Conservation (phyloP, 371 early-diverging fungal species). For the Chytridium lagenaria region DNA sequence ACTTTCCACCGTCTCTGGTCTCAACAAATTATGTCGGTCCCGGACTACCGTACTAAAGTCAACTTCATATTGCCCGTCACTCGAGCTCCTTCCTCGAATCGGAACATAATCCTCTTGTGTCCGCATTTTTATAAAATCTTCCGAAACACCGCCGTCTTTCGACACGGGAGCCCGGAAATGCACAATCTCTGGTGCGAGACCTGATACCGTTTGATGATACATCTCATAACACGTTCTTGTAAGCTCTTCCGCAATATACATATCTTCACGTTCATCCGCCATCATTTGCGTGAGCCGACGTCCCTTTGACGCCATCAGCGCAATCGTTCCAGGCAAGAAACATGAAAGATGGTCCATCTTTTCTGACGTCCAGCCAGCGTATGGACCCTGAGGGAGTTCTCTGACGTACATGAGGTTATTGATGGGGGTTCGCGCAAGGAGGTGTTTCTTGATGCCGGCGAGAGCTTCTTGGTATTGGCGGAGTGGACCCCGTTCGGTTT, state of each 20-base stretch:
- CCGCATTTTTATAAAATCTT: neutral
- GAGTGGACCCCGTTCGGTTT: constrained; percentile 65
- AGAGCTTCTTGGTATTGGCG: constrained; percentile 75
- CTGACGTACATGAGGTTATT: constrained; percentile 72
- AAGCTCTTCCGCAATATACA: constrained; percentile 77
- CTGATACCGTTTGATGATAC: constrained; percentile 79
- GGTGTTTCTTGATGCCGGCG: constrained; percentile 70
- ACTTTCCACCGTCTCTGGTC: constrained; percentile 90
- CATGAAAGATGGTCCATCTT: constrained; percentile 95
- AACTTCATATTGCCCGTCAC: neutral
- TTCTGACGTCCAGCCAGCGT: constrained; percentile 27
- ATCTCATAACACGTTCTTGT: constrained; percentile 81
- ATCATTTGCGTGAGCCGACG: constrained; percentile 27
- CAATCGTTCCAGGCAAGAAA: constrained; percentile 86
- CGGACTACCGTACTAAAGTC: neutral
- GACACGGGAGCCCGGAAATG: constrained; percentile 40
- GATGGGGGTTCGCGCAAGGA: constrained; percentile 68
- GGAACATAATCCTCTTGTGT: neutral
- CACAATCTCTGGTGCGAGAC: constrained; percentile 85
- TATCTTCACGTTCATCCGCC: constrained; percentile 59
- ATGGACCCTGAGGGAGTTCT: constrained; percentile 58
- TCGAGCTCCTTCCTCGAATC: neutral
- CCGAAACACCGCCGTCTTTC: neutral
- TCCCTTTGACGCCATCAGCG: constrained; percentile 64
- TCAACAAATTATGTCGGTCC: neutral